These are phyloP conservation scores for Rhizoctonia solani DNA, from an alignment of 1,284 basidiomycete species.

Conservation along the genomic window DNA sequence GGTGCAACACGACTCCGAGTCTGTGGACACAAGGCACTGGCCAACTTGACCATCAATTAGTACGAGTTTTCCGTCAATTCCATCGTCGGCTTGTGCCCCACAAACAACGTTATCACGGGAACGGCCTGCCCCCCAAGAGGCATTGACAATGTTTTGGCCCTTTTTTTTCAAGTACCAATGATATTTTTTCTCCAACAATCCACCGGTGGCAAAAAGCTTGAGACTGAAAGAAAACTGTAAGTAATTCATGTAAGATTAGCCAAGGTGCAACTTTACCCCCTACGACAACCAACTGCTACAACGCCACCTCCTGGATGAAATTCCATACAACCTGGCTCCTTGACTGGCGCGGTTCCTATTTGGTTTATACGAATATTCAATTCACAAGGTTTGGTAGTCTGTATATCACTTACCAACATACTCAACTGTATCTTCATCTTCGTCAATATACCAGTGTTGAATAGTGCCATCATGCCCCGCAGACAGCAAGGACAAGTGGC, in stretches of 20 bases:
- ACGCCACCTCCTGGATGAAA: constrained; percentile 1
- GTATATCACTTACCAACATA: constrained; percentile 4
- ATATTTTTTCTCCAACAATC: neutral
- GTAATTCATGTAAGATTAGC: neutral
- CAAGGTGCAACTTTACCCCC: neutral
- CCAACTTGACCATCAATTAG: neutral
- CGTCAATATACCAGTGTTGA: constrained; percentile 13
- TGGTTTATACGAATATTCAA: neutral
- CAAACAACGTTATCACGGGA: neutral
- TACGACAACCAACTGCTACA: neutral
- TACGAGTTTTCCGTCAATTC: neutral
- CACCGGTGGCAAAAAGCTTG: neutral
- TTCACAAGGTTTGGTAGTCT: neutral
- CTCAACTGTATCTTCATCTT: constrained; percentile 10
- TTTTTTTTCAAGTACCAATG: neutral
- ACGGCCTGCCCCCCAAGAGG: constrained; percentile 6
- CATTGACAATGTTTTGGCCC: constrained; percentile 8
- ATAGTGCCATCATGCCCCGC: constrained; percentile 9
- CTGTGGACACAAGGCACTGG: neutral
- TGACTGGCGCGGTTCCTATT: neutral
- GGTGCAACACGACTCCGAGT: neutral
- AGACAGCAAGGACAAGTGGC: constrained; percentile 9
- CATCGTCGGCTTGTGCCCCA: constrained; percentile 12
- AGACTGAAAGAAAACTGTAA: neutral
- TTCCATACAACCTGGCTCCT: neutral